A percentile compares a stretch with the other conserved stretches of the same genome.
phyloP scores from a whole-genome alignment of 441 rosid species.

The Adansonia gregorii region DNA sequence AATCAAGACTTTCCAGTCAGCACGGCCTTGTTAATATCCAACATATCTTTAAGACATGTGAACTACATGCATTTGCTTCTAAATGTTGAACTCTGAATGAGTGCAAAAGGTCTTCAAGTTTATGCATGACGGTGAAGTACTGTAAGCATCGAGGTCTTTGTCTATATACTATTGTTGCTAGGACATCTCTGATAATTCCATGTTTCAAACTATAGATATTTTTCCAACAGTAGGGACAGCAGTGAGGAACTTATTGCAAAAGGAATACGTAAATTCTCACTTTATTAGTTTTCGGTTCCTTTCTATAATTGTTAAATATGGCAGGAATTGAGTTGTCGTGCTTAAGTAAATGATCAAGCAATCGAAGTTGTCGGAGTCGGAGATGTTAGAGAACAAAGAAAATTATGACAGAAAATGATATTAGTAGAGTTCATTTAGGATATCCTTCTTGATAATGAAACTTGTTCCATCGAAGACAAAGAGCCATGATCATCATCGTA shows the following conservation, averaged over 20 bases:
- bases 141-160: slow-evolving; percentile 5
- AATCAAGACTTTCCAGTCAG: not conserved
- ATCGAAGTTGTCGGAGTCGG: too few species aligned
- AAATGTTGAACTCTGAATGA: not conserved
- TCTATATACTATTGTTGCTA: not conserved
- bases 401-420: not conserved
- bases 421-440: not conserved
- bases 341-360: too few species aligned
- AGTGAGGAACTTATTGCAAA: not conserved
- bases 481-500: not conserved
- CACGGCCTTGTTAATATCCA: not conserved
- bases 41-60: not conserved
- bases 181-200: not conserved
- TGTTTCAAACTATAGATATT: not conserved
- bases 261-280: too few species aligned
- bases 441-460: not conserved
- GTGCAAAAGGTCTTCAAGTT: not conserved
- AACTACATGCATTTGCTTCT: not conserved
- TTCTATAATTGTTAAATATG: too few species aligned
- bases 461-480: slow-evolving; percentile 4
- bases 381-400: not conserved
- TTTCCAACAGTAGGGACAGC: not conserved
- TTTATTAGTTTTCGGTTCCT: not conserved
- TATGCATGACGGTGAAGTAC: not conserved
- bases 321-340: too few species aligned